Conservation (phyloP, 108 stramenopile genomes). For the Cyclotella baltica region DNA sequence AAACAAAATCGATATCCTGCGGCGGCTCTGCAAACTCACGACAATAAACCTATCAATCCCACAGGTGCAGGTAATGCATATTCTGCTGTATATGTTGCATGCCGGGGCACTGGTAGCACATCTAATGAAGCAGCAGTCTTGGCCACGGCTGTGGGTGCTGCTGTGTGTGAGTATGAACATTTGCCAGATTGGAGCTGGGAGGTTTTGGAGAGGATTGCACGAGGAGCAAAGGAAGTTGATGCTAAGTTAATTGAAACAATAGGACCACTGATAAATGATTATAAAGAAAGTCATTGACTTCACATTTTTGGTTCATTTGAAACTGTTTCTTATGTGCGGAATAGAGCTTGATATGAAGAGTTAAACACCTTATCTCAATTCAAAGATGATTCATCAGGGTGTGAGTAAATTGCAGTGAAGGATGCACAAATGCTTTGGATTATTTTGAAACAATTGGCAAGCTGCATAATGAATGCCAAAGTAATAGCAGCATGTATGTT, state of each 20-base stretch:
- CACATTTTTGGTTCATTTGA: no score
- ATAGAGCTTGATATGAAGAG: no score
- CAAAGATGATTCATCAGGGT: no score
- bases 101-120: conserved; percentile 42
- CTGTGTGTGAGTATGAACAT: conserved; percentile 63
- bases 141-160: conserved; percentile 68
- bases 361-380: no score
- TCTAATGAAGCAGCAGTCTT: conserved; percentile 44
- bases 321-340: no score
- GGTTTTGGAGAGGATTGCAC: conserved; percentile 46
- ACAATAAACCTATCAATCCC: conserved; percentile 56
- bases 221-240: conserved; percentile 45
- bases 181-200: conserved; percentile 58
- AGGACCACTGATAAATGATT: background rate
- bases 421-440: no score
- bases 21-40: conserved; percentile 45
- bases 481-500: no score
- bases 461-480: no score
- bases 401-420: no score
- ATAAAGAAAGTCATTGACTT: no score
- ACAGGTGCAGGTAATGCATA: conserved; percentile 73
- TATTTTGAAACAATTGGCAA: no score
- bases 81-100: conserved; percentile 50
- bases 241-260: conserved; percentile 5
- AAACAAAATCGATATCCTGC: conserved; percentile 32